These are phyloP conservation scores for Lachancea waltii DNA, from an alignment of 805 yeast genomes.

Conservation along the genomic window DNA sequence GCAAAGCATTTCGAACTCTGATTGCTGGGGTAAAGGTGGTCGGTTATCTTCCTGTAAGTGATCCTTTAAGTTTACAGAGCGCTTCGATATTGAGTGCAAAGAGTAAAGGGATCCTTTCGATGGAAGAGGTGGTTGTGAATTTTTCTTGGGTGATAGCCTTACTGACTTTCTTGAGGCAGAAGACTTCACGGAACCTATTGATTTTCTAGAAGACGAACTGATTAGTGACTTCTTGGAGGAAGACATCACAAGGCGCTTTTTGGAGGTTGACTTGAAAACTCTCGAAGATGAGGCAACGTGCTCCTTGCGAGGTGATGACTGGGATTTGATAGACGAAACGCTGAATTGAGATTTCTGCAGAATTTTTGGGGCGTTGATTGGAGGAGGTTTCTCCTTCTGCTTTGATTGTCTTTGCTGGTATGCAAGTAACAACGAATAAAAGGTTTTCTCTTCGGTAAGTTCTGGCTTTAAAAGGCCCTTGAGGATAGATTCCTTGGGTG, in stretches of 20 bases:
- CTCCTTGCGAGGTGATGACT: constrained; percentile 9
- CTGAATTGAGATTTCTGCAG: constrained; percentile 30
- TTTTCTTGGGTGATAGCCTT: constrained; percentile 7
- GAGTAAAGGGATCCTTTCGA: constrained; percentile 32
- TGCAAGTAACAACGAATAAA: constrained; percentile 66
- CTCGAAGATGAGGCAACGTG: constrained; percentile 28
- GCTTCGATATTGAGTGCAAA: constrained; percentile 30
- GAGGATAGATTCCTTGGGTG: constrained; percentile 50
- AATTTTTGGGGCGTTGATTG: constrained; percentile 22
- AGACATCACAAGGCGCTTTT: constrained; percentile 11
- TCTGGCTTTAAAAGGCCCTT: constrained; percentile 47
- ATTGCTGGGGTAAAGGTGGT: constrained; percentile 17
- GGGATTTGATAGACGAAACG: constrained; percentile 17
- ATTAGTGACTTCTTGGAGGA: constrained; percentile 10
- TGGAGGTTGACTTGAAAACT: constrained; percentile 23
- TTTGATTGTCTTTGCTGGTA: constrained; percentile 64
- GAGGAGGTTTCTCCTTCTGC: neutral
- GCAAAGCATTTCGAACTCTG: constrained; percentile 29
- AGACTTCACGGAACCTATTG: constrained; percentile 1
- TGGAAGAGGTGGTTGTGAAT: constrained; percentile 22
- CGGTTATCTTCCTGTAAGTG: constrained; percentile 16
- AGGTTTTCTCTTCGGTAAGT: constrained; percentile 69
- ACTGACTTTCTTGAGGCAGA: constrained; percentile 20
- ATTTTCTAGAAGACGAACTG: constrained; percentile 14
- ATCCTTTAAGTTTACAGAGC: constrained; percentile 31